Conservation (phyloP, 345 rosid species). For the Eucalyptus leucophloia region DNA sequence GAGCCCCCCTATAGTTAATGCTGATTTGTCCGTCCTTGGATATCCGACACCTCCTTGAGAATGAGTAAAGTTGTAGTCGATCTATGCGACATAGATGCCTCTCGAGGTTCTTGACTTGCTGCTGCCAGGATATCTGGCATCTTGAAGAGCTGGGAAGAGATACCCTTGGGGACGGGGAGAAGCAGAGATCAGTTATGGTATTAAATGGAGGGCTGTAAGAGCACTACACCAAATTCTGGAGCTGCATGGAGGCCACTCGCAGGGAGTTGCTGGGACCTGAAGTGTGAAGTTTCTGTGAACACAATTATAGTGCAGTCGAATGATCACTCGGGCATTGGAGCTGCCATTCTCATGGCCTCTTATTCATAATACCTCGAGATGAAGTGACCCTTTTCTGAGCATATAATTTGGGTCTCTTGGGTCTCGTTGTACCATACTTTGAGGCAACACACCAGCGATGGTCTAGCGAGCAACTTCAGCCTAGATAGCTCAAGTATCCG, state of each 20-base stretch:
- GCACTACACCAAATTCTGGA: conserved; percentile 51
- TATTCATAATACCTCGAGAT: conserved; percentile 38
- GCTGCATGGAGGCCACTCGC: conserved; percentile 31
- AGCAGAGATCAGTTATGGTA: conserved; percentile 45
- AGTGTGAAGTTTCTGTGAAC: conserved; percentile 4
- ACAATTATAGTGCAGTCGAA: conserved; percentile 24
- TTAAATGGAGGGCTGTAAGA: conserved; percentile 65
- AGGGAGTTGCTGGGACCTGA: conserved; percentile 50
- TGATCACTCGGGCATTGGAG: conserved; percentile 55
- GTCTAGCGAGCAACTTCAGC: not conserved
- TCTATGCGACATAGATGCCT: conserved; percentile 12
- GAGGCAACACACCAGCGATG: not conserved
- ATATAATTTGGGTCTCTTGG: not conserved
- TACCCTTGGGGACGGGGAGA: conserved; percentile 13
- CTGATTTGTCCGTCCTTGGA: not conserved
- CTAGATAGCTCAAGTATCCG: not conserved
- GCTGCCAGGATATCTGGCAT: conserved; percentile 30
- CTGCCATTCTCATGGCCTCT: conserved; percentile 61
- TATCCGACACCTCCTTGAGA: conserved; percentile 11
- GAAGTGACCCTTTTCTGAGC: not conserved
- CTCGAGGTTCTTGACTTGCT: conserved; percentile 22
- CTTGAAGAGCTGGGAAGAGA: conserved; percentile 31
- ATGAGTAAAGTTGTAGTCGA: conserved; percentile 11
- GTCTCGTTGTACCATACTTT: not conserved
- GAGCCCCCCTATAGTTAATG: not conserved